Percentiles rank a stretch among this genome's conserved stretches.
phyloP scores from a whole-genome alignment of 2,329 filamentous ascomycete genomes.

The Trichoderma citrinoviride region DNA sequence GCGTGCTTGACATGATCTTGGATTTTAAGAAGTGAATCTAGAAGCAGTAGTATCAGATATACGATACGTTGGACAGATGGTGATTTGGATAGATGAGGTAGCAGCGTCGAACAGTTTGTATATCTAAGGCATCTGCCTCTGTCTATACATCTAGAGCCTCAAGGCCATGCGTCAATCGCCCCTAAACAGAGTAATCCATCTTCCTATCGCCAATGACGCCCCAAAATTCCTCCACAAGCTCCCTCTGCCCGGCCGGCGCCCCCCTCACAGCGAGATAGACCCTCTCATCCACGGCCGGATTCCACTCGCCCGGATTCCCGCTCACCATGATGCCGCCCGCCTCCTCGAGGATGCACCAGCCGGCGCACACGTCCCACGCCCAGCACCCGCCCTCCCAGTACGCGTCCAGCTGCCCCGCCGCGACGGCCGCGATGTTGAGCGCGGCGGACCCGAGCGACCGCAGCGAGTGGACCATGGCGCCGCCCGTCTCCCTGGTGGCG shows the following conservation, averaged over 20 bases:
- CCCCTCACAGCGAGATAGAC: slow-evolving; percentile 63
- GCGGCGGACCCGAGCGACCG: slow-evolving; percentile 71
- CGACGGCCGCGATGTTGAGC: slow-evolving; percentile 70
- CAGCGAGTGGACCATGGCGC: slow-evolving; percentile 73
- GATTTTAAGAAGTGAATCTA: no score
- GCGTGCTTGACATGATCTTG: neutral
- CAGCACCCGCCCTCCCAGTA: slow-evolving; percentile 86
- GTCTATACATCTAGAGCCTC: no score
- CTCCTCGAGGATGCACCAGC: slow-evolving; percentile 73
- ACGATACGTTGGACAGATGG: no score
- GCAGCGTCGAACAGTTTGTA: no score
- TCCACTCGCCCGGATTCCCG: slow-evolving; percentile 72
- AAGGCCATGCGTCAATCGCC: no score
- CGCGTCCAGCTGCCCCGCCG: slow-evolving; percentile 66
- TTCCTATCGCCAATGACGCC: slow-evolving; percentile 52
- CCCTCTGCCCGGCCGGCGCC: slow-evolving; percentile 57
- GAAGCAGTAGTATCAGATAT: no score
- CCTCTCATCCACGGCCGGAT: slow-evolving; percentile 56
- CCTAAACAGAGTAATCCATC: slow-evolving; percentile 45
- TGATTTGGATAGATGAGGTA: no score
- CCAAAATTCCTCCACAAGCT: slow-evolving; percentile 65
- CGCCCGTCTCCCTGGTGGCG: slow-evolving; percentile 58
- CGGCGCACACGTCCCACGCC: slow-evolving; percentile 83
- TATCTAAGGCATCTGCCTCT: neutral
- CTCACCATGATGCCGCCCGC: slow-evolving; percentile 71